Evolutionary conservation across 192 early-diverging fungal species (phyloP).

Genomic region (Entophlyctis helioformis): DNA sequence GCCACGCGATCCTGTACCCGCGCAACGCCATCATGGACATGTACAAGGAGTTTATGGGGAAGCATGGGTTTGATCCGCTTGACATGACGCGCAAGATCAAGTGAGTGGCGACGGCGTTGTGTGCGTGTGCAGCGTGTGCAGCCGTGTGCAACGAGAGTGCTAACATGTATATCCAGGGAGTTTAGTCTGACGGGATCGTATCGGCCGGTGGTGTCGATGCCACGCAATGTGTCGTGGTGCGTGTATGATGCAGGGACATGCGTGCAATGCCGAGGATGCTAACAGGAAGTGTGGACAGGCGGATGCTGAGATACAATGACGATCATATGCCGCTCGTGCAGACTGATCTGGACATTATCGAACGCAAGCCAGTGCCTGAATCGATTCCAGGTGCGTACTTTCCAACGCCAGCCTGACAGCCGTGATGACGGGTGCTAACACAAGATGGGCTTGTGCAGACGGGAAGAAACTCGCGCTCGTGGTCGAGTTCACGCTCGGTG

Average conservation of each 20-base stretch:
- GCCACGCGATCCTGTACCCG: constrained; percentile 68
- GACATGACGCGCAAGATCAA: constrained; percentile 49
- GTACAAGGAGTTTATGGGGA: constrained; percentile 61
- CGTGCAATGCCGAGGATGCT: background rate
- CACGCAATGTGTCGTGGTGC: constrained; percentile 23
- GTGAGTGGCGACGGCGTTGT: constrained; percentile 21
- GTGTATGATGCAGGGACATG: constrained; percentile 36
- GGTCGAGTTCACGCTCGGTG: constrained; percentile 62
- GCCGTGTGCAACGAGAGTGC: background rate
- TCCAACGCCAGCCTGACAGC: background rate
- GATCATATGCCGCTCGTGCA: constrained; percentile 10
- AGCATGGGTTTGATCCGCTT: constrained; percentile 57
- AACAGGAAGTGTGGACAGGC: constrained; percentile 8
- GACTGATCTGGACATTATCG: constrained; percentile 21
- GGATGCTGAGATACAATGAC: constrained; percentile 18
- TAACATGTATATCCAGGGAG: constrained; percentile 5
- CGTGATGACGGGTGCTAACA: too few relatives aligned
- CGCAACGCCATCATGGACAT: constrained; percentile 49
- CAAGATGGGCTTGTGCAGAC: too few relatives aligned
- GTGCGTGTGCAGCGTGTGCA: background rate
- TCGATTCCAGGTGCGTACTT: constrained; percentile 8
- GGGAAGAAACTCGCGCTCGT: constrained; percentile 64
- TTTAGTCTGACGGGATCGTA: constrained; percentile 33
- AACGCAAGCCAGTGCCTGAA: constrained; percentile 14
- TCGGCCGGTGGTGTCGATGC: constrained; percentile 22